phyloP scores from a whole-genome alignment of 148 eudicot genomes.

The Silene latifolia region DNA sequence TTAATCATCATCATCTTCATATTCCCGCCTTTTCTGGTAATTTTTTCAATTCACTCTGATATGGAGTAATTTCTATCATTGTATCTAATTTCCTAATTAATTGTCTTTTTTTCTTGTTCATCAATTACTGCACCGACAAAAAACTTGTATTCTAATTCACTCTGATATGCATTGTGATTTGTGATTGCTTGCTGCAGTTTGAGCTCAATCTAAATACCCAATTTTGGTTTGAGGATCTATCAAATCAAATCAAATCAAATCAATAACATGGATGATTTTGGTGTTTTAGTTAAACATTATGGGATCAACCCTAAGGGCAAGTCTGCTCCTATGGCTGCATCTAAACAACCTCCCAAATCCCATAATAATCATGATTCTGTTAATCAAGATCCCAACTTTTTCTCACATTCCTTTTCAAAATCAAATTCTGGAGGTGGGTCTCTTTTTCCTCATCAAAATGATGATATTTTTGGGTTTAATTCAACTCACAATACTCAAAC shows the following conservation, averaged over 20 bases:
- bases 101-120: neutral
- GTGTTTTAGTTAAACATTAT: constrained; percentile 68
- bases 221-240: neutral
- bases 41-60: neutral
- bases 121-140: constrained; percentile 21
- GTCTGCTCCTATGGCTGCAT: constrained; percentile 72
- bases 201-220: constrained; percentile 7
- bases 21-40: neutral
- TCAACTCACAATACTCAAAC: constrained; percentile 20
- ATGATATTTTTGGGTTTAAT: constrained; percentile 35
- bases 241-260: constrained; percentile 4
- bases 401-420: constrained; percentile 18
- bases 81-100: neutral
- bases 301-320: constrained; percentile 68
- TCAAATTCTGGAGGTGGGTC: constrained; percentile 34
- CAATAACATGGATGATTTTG: constrained; percentile 69
- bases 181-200: constrained; percentile 14
- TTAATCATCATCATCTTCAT: neutral
- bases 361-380: constrained; percentile 14
- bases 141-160: neutral
- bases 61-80: neutral
- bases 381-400: constrained; percentile 23
- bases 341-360: constrained; percentile 28
- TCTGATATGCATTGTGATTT: constrained; percentile 1
- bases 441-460: constrained; percentile 36